Conservation (phyloP, 768 basidiomycete genomes). For the Mycena vulgaris region DNA sequence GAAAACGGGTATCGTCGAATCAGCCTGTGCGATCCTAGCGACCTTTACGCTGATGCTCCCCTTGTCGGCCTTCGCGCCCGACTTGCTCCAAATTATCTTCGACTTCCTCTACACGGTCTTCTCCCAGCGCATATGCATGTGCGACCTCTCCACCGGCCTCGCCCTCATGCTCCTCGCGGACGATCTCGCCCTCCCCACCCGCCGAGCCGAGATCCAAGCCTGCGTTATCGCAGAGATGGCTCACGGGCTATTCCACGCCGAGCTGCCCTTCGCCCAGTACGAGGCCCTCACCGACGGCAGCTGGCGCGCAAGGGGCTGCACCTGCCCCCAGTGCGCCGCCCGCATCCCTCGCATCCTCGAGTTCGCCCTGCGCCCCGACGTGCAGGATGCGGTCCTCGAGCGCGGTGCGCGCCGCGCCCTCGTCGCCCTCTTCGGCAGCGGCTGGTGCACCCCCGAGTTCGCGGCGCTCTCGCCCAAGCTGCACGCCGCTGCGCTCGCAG, state of each 20-base stretch:
- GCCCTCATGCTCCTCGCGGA: constrained; percentile 87
- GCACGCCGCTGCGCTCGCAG: constrained; percentile 79
- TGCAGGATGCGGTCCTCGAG: constrained; percentile 80
- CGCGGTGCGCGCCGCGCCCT: constrained; percentile 82
- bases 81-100: constrained; percentile 93
- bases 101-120: constrained; percentile 96
- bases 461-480: constrained; percentile 76
- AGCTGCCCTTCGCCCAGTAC: constrained; percentile 84
- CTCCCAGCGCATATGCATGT: constrained; percentile 91
- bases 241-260: constrained; percentile 91
- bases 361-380: constrained; percentile 84
- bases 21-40: neutral
- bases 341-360: constrained; percentile 88
- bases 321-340: constrained; percentile 86
- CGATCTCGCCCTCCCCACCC: constrained; percentile 82
- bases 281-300: constrained; percentile 80
- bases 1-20: neutral
- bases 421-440: constrained; percentile 88
- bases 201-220: constrained; percentile 86
- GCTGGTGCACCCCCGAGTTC: constrained; percentile 90
- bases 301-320: constrained; percentile 89
- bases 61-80: constrained; percentile 95
- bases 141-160: constrained; percentile 94
- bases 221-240: constrained; percentile 91
- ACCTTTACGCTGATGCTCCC: constrained; percentile 83